A percentile compares a stretch with the other conserved stretches of the same genome.
These are phyloP conservation scores for Phyllosticta capitalensis DNA, from an alignment of 2,329 filamentous ascomycete species.

Conservation along the genomic window DNA sequence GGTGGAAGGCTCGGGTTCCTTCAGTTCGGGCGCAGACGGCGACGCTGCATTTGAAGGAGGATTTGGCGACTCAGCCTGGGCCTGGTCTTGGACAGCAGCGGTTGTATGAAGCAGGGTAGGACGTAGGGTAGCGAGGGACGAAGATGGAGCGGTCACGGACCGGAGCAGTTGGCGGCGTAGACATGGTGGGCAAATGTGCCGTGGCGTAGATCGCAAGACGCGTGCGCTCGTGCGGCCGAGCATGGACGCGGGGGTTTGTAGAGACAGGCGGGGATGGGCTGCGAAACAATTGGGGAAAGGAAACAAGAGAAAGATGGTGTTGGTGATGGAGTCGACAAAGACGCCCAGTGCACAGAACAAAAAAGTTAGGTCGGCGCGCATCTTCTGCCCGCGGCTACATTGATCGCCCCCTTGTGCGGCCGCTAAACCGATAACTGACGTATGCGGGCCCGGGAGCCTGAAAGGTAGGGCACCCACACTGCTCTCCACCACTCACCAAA, in stretches of 20 bases:
- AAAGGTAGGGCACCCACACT: neutral
- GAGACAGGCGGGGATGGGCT: too few relatives aligned
- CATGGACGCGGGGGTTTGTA: too few relatives aligned
- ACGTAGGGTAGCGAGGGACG: neutral
- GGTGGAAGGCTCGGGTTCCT: neutral
- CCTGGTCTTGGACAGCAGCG: neutral
- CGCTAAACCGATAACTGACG: neutral
- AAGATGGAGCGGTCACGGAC: neutral
- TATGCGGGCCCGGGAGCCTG: neutral
- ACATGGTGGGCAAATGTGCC: slow-evolving; percentile 8
- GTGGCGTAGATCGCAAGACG: neutral
- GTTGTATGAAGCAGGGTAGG: neutral
- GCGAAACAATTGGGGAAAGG: neutral
- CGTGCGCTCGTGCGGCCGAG: slow-evolving; percentile 2
- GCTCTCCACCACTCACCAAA: neutral
- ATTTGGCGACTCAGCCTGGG: neutral
- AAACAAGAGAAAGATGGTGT: neutral
- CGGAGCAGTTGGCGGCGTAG: neutral
- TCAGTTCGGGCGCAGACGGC: neutral
- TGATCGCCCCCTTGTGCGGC: too few relatives aligned
- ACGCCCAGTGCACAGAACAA: neutral
- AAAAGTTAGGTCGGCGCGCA: neutral
- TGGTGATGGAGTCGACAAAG: neutral
- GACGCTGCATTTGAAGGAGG: neutral
- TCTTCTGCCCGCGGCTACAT: neutral